These are phyloP conservation scores for Trametes sanguinea DNA, from an alignment of 768 basidiomycete genomes.

Conservation along the genomic window DNA sequence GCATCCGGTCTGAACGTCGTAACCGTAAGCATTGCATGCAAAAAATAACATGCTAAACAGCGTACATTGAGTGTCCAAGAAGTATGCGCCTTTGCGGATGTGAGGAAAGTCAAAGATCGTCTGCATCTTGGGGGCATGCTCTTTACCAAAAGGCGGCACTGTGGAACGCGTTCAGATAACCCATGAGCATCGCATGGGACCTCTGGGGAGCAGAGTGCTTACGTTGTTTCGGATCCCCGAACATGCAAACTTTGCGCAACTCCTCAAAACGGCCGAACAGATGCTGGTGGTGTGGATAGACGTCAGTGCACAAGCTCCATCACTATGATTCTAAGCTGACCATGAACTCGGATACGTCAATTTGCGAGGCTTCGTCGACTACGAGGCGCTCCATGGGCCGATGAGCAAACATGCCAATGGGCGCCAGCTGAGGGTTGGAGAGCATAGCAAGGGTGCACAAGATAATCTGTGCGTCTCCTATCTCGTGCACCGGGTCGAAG, in stretches of 20 bases:
- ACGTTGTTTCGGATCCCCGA: constrained; percentile 9
- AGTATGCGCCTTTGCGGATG: constrained; percentile 27
- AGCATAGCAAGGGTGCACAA: constrained; percentile 54
- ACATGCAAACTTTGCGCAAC: constrained; percentile 35
- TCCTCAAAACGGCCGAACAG: constrained; percentile 37
- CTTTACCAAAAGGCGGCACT: constrained; percentile 40
- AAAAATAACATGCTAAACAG: not conserved
- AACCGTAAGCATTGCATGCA: too few species aligned
- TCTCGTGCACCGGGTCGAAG: constrained; percentile 24
- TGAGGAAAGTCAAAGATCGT: constrained; percentile 39
- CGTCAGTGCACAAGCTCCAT: too few species aligned
- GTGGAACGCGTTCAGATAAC: not conserved
- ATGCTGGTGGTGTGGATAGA: constrained; percentile 13
- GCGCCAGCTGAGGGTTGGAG: constrained; percentile 28
- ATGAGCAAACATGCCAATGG: constrained; percentile 22
- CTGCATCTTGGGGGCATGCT: constrained; percentile 30
- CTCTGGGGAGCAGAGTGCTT: not conserved
- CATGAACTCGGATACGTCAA: constrained; percentile 34
- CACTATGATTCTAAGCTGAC: not conserved
- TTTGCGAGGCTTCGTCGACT: constrained; percentile 52
- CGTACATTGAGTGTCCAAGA: constrained; percentile 40
- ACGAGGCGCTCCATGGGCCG: constrained; percentile 42
- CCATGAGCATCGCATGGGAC: not conserved
- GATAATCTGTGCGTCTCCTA: constrained; percentile 39
- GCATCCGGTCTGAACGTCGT: constrained; percentile 37